Evolutionary conservation across 2,329 filamentous ascomycete species (phyloP), one percentile per base, ranked within the genome.

Genomic region (Botrytis paeoniae): DNA sequence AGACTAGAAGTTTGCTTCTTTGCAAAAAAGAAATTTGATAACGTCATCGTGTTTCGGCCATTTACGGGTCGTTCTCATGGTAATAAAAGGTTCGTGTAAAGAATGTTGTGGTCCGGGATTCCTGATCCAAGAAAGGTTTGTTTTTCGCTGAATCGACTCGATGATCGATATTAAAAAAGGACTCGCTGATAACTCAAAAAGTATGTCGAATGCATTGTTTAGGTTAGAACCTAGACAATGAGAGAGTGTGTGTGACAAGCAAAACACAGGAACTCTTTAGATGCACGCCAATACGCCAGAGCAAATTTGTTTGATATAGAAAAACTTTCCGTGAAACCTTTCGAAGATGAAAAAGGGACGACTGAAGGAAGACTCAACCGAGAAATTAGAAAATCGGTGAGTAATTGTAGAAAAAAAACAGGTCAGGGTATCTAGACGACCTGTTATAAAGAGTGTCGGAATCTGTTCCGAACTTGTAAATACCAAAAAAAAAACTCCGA

Each of bases 91-190:
- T 68, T 74, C 69, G 32, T 75, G 75, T 74, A 69, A 73, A 64
- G 73, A 54, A 35, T 43, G 75, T 76, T 76, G 76, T 57, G 75
- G 77, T 75, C 75, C 75, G 77, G 78, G 76, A 79, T 80, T 76
- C 78, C 77, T 76, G 78, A 80, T 79, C 78, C 78, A 79, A 79
- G 77, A 79, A 77, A 71, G 43, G 48, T 71, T 74, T 63, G 72
- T 69, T 71, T 70, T 73, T 71, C 65, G 73, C 73, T 74, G 74
- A 72, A 65, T 59, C 59, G 69, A 60, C 69, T 74, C 74, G 73
- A 76, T 43, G 66, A 74, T 74, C 70, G 70, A 74, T 60, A 73
- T 72, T 73, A 54, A 73, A 73, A 73, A 70, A 39, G 25, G 60
- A 74, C 73, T 72, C 65, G 73, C 72, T 74, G 70, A 69, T 77